These are phyloP conservation scores for Aspergillus costaricaensis DNA, from an alignment of 2,329 filamentous ascomycete genomes.

Conservation along the genomic window DNA sequence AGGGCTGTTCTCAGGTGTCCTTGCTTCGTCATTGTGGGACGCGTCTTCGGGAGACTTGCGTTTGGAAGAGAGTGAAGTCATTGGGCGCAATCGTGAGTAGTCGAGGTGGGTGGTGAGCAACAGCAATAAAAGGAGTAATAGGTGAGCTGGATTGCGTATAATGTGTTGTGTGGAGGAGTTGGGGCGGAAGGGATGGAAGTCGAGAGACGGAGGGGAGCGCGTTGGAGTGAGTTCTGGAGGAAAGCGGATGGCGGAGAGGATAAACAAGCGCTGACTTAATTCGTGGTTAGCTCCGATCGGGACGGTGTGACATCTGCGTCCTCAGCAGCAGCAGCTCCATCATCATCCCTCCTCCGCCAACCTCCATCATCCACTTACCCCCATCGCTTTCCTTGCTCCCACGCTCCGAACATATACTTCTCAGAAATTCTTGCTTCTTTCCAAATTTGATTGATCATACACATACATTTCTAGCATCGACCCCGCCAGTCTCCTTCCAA, in stretches of 20 bases:
- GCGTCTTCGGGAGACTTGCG: conserved; percentile 43
- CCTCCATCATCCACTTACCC: conserved; percentile 13
- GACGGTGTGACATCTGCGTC: conserved; percentile 25
- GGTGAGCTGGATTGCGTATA: background rate
- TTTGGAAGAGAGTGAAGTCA: conserved; percentile 42
- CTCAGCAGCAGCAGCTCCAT: conserved; percentile 21
- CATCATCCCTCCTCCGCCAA: conserved; percentile 13
- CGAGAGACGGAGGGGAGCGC: conserved; percentile 12
- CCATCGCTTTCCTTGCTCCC: conserved; percentile 6
- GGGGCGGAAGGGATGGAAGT: conserved; percentile 9
- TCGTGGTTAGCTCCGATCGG: conserved; percentile 22
- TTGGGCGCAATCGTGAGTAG: conserved; percentile 21
- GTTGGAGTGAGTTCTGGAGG: conserved; percentile 12
- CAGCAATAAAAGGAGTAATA: background rate
- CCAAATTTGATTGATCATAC: background rate
- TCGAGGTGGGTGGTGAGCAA: background rate
- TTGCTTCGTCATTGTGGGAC: conserved; percentile 51
- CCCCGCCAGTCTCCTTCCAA: conserved; percentile 52
- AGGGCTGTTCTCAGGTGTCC: conserved; percentile 57
- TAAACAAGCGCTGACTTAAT: conserved; percentile 47
- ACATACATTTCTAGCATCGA: background rate
- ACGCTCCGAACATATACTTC: background rate
- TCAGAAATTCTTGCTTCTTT: background rate
- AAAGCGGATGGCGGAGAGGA: conserved; percentile 32
- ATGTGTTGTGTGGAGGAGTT: conserved; percentile 2